Conservation (phyloP, 2,329 filamentous ascomycete species). For the Penicillium sp. region DNA sequence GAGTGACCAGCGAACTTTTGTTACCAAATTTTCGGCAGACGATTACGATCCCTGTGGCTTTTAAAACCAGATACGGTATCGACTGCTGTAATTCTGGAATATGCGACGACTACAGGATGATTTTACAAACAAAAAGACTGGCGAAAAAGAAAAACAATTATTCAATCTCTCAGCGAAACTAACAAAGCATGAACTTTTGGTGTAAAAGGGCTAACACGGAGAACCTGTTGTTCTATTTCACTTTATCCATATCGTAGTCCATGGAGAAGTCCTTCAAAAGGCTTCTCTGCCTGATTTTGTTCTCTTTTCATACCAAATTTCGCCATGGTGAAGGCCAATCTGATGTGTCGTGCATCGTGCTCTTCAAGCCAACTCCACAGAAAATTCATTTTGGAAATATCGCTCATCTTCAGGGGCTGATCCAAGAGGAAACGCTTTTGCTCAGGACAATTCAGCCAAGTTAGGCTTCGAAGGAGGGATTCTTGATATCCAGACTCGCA, state of each 20-base stretch:
- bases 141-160: not conserved
- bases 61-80: too few species aligned
- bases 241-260: too few species aligned
- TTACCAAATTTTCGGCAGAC: too few species aligned
- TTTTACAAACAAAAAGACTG: not conserved
- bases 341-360: not conserved
- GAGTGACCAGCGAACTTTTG: too few species aligned
- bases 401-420: not conserved
- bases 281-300: not conserved
- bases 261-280: not conserved
- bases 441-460: not conserved
- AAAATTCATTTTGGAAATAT: not conserved
- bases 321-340: not conserved
- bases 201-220: not conserved
- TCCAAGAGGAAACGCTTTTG: not conserved
- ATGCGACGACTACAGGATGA: too few species aligned
- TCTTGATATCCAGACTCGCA: not conserved
- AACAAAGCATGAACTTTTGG: not conserved
- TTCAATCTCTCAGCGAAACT: not conserved
- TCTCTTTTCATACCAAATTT: not conserved
- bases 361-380: not conserved
- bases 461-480: not conserved
- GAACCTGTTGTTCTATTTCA: not conserved
- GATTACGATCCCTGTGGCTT: too few species aligned
- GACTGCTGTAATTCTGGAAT: not conserved